phyloP scores from a whole-genome alignment of 306 rosid genomes.

The Gleditsia sinensis region DNA sequence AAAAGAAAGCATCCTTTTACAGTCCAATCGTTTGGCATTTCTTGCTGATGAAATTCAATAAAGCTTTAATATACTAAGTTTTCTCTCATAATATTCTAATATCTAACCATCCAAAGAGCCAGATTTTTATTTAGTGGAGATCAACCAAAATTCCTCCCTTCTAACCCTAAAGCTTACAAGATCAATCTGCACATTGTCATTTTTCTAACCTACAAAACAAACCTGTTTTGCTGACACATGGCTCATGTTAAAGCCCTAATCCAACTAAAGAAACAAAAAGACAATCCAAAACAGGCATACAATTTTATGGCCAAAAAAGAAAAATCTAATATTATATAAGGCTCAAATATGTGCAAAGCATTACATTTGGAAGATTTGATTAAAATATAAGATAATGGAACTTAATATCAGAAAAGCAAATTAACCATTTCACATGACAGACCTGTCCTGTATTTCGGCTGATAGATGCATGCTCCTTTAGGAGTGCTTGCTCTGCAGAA shows the following conservation, averaged over 20 bases:
- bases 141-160: not conserved
- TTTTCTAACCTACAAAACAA: not conserved
- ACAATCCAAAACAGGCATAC: not conserved
- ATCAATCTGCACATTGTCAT: not conserved
- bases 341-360: not conserved
- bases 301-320: not conserved
- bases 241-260: not conserved
- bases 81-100: not conserved
- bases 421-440: conserved; percentile 15
- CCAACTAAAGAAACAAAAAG: conserved; percentile 2
- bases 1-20: not conserved
- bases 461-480: conserved; percentile 80
- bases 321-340: not conserved
- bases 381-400: conserved; percentile 34
- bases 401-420: conserved; percentile 38
- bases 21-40: not conserved
- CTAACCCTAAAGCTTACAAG: not conserved
- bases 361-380: not conserved
- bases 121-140: not conserved
- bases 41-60: not conserved
- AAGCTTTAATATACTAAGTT: not conserved
- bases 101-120: not conserved
- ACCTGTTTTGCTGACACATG: not conserved
- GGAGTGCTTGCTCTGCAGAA: conserved; percentile 68
- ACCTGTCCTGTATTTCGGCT: conserved; percentile 97